A percentile compares a stretch with the other conserved stretches of the same genome.
These are phyloP conservation scores for Hippophae gyantsensis DNA, from an alignment of 306 rosid species.

Conservation along the genomic window DNA sequence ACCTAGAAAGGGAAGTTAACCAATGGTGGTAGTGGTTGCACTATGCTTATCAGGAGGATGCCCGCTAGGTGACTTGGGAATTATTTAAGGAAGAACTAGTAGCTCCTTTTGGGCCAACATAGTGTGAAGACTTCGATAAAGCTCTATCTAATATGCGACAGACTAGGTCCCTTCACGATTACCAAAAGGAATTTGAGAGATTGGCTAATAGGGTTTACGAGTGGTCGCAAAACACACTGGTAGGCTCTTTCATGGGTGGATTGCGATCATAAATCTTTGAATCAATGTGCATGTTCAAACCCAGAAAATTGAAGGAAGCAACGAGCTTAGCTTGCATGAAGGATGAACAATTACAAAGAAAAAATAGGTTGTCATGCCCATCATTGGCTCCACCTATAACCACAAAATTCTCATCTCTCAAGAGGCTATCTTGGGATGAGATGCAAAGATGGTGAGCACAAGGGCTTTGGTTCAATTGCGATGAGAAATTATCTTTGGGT, in stretches of 20 bases:
- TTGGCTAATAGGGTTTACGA: neutral
- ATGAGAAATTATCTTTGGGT: too few species aligned
- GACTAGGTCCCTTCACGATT: neutral
- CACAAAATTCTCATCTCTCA: neutral
- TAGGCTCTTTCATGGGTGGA: neutral
- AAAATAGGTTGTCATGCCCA: neutral
- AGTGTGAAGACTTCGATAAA: too few species aligned
- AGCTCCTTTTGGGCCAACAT: neutral
- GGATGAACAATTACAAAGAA: neutral
- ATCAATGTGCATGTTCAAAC: too few species aligned
- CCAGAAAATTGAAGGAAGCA: too few species aligned
- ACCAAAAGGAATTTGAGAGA: neutral
- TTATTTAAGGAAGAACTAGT: neutral
- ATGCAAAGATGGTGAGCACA: too few species aligned
- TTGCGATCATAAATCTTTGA: neutral
- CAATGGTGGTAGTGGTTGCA: conserved; percentile 3
- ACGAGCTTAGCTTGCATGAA: too few species aligned
- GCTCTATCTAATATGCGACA: too few species aligned
- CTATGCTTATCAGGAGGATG: neutral
- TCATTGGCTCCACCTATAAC: neutral
- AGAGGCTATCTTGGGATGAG: neutral
- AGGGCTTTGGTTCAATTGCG: too few species aligned
- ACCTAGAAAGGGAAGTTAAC: neutral
- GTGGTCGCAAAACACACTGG: neutral
- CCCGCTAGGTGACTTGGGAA: neutral